Evolutionary conservation across 192 early-diverging fungal species (phyloP).

Genomic region (Spinellus fusiger): DNA sequence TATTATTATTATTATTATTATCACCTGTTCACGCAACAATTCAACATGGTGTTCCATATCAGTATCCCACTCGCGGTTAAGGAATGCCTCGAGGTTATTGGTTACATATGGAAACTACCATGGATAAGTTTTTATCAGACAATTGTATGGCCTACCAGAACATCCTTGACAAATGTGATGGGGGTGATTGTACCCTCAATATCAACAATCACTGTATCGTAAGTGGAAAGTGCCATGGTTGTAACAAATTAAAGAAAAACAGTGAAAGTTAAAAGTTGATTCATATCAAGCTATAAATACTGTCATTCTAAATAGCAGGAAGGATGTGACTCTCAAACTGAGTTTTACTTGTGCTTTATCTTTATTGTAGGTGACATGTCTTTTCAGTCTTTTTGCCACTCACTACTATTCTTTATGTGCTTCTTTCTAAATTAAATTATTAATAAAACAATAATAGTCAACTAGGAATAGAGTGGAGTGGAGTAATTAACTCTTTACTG

Average conservation of each 20-base stretch:
- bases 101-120: slow-evolving; percentile 82
- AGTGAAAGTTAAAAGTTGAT: neutral
- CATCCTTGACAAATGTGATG: slow-evolving; percentile 93
- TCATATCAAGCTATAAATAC: neutral
- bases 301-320: neutral
- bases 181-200: slow-evolving; percentile 97
- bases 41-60: slow-evolving; percentile 38
- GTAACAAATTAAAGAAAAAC: neutral
- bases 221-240: slow-evolving; percentile 16
- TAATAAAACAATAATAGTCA: too few species aligned
- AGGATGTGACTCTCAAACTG: too few species aligned
- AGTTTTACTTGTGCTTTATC: too few species aligned
- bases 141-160: slow-evolving; percentile 40
- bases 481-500: too few species aligned
- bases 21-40: slow-evolving; percentile 46
- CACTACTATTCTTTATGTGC: too few species aligned
- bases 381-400: too few species aligned
- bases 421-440: too few species aligned
- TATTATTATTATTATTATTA: neutral
- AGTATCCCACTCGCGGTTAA: slow-evolving; percentile 49
- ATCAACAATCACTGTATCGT: slow-evolving; percentile 66
- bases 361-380: too few species aligned
- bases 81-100: slow-evolving; percentile 54
- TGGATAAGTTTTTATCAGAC: neutral
- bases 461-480: too few species aligned